Evolutionary conservation across 2,329 filamentous ascomycete species (phyloP).

Genomic region (Diatrype stigma): DNA sequence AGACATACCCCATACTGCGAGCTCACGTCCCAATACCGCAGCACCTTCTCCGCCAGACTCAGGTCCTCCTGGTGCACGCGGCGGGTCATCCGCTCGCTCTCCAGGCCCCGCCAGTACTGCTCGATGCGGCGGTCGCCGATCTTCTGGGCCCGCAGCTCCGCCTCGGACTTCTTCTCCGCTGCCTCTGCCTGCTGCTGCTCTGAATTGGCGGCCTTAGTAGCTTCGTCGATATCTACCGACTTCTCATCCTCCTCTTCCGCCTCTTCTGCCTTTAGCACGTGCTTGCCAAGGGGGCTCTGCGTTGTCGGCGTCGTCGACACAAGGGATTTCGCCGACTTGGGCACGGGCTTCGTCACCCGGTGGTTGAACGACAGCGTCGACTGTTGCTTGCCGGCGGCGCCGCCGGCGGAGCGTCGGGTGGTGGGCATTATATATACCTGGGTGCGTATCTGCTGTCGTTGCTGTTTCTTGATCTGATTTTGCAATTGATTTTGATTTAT

Average conservation of each 20-base stretch:
- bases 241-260: conserved; percentile 18
- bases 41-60: conserved; percentile 72
- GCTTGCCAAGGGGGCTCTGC: conserved; percentile 26
- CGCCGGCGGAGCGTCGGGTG: conserved; percentile 43
- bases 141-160: conserved; percentile 56
- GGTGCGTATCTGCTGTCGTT: conserved; percentile 6
- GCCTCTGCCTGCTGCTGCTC: conserved; percentile 13
- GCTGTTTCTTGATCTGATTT: conserved; percentile 4
- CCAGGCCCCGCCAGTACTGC: conserved; percentile 72
- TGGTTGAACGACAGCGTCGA: conserved; percentile 56
- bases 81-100: conserved; percentile 62
- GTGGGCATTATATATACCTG: conserved; percentile 40
- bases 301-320: conserved; percentile 30
- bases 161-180: conserved; percentile 40
- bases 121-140: conserved; percentile 66
- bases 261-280: conserved; percentile 22
- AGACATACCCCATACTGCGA: conserved; percentile 84
- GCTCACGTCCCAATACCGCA: conserved; percentile 89
- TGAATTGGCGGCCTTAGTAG: no score
- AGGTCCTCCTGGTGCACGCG: conserved; percentile 76
- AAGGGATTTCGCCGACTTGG: conserved; percentile 42
- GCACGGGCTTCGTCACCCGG: conserved; percentile 50
- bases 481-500: not conserved
- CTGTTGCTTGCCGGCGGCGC: conserved; percentile 38
- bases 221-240: no score